These are phyloP conservation scores for Sporothrix phasma DNA, from an alignment of 2,329 filamentous ascomycete species.

Conservation along the genomic window DNA sequence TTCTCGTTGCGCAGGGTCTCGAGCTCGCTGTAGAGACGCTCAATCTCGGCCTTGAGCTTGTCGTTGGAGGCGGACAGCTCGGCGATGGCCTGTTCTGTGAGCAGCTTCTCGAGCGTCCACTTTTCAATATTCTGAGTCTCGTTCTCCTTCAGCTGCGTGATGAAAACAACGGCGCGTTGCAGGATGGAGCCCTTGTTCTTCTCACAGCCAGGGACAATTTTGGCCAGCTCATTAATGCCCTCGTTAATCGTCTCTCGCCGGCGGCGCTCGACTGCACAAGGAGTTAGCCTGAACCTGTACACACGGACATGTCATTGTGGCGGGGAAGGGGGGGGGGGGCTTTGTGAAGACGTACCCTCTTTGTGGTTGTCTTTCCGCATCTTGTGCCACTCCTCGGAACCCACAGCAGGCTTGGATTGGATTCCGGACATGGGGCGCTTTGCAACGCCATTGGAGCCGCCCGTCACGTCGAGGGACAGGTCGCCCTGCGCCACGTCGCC, in stretches of 20 bases:
- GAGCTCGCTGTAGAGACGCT: conserved; percentile 65
- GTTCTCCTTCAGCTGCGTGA: conserved; percentile 87
- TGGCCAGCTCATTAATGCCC: conserved; percentile 94
- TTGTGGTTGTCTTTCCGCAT: conserved; percentile 97
- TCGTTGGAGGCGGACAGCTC: conserved; percentile 83
- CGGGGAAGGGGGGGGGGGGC: too few species aligned
- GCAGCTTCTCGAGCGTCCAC: conserved; percentile 82
- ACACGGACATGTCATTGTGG: background rate
- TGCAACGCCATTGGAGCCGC: conserved; percentile 16
- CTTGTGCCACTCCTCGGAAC: conserved; percentile 96
- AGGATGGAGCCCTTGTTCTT: conserved; percentile 98
- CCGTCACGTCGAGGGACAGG: conserved; percentile 22
- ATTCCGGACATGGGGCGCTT: conserved; percentile 17
- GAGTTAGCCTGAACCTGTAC: background rate
- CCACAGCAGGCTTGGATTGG: conserved; percentile 69
- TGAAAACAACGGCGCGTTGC: conserved; percentile 87
- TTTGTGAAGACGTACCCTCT: conserved; percentile 58
- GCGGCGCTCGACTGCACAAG: conserved; percentile 70
- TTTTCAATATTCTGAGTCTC: conserved; percentile 91
- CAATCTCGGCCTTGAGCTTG: conserved; percentile 72
- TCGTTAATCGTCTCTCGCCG: conserved; percentile 98
- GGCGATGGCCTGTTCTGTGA: conserved; percentile 79
- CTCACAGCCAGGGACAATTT: conserved; percentile 94
- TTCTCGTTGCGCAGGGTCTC: conserved; percentile 64
- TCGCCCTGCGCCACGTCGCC: conserved; percentile 30